Base-by-base conservation (phyloP, 2,329 filamentous ascomycete genomes). In the Penicillium occitanis region DNA sequence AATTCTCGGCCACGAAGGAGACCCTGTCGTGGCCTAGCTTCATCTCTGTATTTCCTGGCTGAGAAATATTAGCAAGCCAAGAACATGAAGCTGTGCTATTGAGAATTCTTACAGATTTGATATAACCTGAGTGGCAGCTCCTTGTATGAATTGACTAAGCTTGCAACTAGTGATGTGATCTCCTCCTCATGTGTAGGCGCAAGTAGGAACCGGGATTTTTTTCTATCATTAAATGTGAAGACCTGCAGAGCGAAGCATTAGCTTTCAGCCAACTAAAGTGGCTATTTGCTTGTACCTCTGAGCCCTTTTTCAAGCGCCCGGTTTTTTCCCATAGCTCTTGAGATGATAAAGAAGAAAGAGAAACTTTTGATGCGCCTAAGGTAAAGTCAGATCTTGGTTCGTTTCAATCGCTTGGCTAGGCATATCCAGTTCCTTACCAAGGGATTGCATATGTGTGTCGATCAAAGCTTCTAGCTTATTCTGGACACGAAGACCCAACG, bases 161-260 rank as follows among this genome's bases (percentile, higher is more conserved):
- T 86, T 3, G 88, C 87, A 1, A 97, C 91, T 2, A 99, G 82
- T 0, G 85, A 82, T 0, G 95, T 99, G 71, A 99, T 95, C 75
- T 99, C 95, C 76, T 99, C 95, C 74, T 99, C 95, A 68, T 99
- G 95, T 0, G 95, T 99, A 0, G 95, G 95, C 0, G 93, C 90
- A 3, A 99, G 85, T 35, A 99, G 84, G 68, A 91, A 91, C 3
- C 86, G 83, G 0, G 85, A 82, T 6, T 90, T 86, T 77, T 91
- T 95, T 65, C 95, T 87, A 77, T 98, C 95, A 53, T 85, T 80
- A 57, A 98, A 86, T 50, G 86, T 87, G 71, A 97, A 94, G 22
- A 97, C 85, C 89, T 95, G 68, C 65, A 60, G 25, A 53, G 1
- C 10, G 5, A 40, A 25, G 2, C 22, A n/a, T 59, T 60, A 63